These are phyloP conservation scores for Pythium sp. DNA, from an alignment of 352 stramenopile genomes.

Conservation along the genomic window DNA sequence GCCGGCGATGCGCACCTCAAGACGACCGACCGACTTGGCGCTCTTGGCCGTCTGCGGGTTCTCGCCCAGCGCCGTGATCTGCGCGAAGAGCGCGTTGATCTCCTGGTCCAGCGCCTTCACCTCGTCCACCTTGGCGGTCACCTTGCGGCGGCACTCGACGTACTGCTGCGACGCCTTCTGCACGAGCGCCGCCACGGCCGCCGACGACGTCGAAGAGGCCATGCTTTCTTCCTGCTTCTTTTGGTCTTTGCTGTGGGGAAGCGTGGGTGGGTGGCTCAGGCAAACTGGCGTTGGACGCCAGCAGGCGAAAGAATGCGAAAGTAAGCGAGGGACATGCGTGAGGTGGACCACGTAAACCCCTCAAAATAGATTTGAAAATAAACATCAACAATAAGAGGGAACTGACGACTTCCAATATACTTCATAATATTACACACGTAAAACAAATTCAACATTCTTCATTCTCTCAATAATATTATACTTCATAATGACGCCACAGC, in stretches of 20 bases:
- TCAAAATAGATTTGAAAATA: neutral
- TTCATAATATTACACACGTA: neutral
- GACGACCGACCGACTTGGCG: constrained; percentile 69
- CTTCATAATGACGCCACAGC: no score
- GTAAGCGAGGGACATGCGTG: neutral
- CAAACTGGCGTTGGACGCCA: constrained; percentile 2
- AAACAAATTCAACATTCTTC: neutral
- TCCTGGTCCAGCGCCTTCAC: constrained; percentile 70
- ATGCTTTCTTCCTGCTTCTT: constrained; percentile 21
- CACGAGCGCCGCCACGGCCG: constrained; percentile 57
- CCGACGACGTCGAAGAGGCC: constrained; percentile 46
- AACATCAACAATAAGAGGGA: neutral
- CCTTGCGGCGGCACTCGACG: constrained; percentile 71
- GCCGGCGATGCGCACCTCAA: constrained; percentile 55
- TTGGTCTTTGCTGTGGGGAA: neutral
- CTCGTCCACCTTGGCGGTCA: constrained; percentile 78
- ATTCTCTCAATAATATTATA: no score
- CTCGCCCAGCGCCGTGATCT: constrained; percentile 61
- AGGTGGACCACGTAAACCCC: neutral
- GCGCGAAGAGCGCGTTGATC: constrained; percentile 68
- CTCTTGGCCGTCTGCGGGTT: constrained; percentile 18
- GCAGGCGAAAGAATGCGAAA: neutral
- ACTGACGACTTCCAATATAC: neutral
- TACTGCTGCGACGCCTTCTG: constrained; percentile 82
- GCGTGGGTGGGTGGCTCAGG: constrained; percentile 1